Evolutionary conservation across 306 rosid species (phyloP).

Genomic region (Clitoria ternatea): DNA sequence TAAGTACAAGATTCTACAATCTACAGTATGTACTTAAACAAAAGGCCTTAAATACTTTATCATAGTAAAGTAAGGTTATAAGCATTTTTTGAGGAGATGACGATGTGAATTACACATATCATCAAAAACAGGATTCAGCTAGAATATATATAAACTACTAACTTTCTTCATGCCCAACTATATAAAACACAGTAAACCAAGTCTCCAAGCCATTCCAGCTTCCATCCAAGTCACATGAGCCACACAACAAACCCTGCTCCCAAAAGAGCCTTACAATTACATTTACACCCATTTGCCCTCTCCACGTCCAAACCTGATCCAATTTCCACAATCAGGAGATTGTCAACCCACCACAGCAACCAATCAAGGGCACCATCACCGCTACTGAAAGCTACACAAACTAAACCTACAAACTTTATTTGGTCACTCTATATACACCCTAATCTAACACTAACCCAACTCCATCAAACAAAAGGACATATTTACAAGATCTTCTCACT

Average conservation of each 20-base stretch:
- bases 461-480: constrained; percentile 6
- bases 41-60: constrained; percentile 21
- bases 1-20: constrained; percentile 23
- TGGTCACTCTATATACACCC: constrained; percentile 43
- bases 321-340: constrained; percentile 22
- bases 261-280: constrained; percentile 12
- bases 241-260: constrained; percentile 24
- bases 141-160: constrained; percentile 1
- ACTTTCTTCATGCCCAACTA: constrained; percentile 25
- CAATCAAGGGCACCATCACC: constrained; percentile 20
- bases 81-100: constrained; percentile 16
- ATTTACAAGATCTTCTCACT: constrained; percentile 46
- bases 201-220: constrained; percentile 31
- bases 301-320: constrained; percentile 13
- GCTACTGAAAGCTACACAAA: constrained; percentile 30
- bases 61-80: constrained; percentile 5
- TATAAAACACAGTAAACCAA: background rate
- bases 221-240: constrained; percentile 15
- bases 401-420: constrained; percentile 47
- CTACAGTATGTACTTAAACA: constrained; percentile 34
- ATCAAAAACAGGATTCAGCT: constrained; percentile 11
- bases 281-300: constrained; percentile 16
- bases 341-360: constrained; percentile 33
- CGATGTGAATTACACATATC: constrained; percentile 13
- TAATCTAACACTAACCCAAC: constrained; percentile 27